phyloP scores from a whole-genome alignment of 2,329 filamentous ascomycete genomes.

The Alternaria gaisen region DNA sequence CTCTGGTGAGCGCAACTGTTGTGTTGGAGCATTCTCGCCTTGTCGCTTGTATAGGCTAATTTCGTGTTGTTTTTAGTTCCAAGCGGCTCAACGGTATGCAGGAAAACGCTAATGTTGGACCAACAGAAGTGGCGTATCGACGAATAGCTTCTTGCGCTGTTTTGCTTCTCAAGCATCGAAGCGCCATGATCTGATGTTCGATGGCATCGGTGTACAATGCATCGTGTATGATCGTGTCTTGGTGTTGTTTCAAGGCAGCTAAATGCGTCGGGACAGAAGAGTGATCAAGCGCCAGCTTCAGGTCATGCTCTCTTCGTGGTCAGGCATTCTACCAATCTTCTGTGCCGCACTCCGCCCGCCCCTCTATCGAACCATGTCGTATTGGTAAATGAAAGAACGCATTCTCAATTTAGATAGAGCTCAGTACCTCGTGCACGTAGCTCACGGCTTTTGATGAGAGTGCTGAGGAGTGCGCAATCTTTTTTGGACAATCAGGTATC shows the following conservation, averaged over 20 bases:
- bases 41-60: not conserved
- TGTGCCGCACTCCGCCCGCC: not conserved
- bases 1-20: not conserved
- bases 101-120: not conserved
- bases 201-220: not conserved
- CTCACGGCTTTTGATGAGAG: not conserved
- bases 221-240: not conserved
- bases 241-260: not conserved
- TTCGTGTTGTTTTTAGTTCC: not conserved
- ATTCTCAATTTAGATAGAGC: not conserved
- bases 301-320: not conserved
- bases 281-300: not conserved
- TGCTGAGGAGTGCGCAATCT: not conserved
- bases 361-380: not conserved
- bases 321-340: not conserved
- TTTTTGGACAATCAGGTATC: not conserved
- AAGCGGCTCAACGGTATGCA: not conserved
- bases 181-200: not conserved
- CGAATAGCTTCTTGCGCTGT: not conserved
- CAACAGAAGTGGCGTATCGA: not conserved
- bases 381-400: constrained; percentile 1
- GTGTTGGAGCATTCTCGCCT: not conserved
- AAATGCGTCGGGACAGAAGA: not conserved
- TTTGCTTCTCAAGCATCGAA: not conserved
- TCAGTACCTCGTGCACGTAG: not conserved